Evolutionary conservation across 495 filamentous ascomycete genomes (phyloP), one percentile per base, ranked within the genome.

Genomic region (Hypoxylon fuscum): DNA sequence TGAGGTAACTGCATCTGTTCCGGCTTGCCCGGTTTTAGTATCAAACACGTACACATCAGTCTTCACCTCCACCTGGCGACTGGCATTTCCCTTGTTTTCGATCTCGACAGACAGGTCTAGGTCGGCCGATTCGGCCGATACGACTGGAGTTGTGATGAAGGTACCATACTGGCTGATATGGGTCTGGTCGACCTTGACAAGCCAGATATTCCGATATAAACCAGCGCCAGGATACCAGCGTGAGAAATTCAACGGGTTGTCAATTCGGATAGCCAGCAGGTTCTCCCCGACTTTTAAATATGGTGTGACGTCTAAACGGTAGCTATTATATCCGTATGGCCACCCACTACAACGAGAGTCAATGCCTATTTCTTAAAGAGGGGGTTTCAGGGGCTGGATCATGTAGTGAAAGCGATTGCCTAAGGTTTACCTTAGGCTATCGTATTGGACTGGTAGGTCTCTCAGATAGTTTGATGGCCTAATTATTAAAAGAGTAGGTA

Each of bases 151-250:
- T 7, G 76, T 78, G 46, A 82, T 73, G 50, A 73, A 76, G 0
- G 81, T 81, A 5, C 79, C 79, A 25, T 68, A 77, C 32, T 81
- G 74, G 3, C 51, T 69, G 2, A 83, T 74, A 60, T 83, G 79
- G 1, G 67, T 56, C 23, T 73, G 66, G 50, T 74, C 62, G 10
- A 75, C 68, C 48, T 76, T 81, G 38, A 72, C 66, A 8, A 83
- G 72, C 81, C 81, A 83, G 4, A 83, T 66, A 42, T 81, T 80
- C 5, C 81, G 74, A 59, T 83, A 83, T 11, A 83, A 71, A 14
- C 79, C 81, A 6, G 71, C 81, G 7, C 79, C 79, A 4, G 81
- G 81, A 45, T 83, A 82, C 76, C 75, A 83, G 0, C 81, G 76
- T 9, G 79, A 81, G 14, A 70, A 74, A 12, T 76, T 71, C 1